Percentiles rank a stretch among this genome's conserved stretches.
Evolutionary conservation across 2,329 filamentous ascomycete species (phyloP).

Genomic region (Penicillium sp.): DNA sequence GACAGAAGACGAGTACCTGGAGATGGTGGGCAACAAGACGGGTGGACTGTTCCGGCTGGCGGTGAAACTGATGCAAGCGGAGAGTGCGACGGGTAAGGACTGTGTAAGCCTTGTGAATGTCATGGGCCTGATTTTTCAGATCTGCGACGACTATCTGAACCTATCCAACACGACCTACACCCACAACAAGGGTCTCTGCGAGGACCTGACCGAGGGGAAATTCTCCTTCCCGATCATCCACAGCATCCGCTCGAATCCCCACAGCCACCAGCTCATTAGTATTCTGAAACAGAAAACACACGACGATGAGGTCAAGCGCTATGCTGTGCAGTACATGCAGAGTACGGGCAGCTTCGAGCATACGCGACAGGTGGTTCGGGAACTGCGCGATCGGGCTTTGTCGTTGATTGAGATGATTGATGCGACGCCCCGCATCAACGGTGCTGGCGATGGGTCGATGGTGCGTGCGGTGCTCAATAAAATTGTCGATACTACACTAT

Average conservation of each 20-base stretch:
- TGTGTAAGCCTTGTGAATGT: constrained; percentile 65
- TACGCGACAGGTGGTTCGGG: constrained; percentile 64
- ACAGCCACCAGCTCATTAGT: constrained; percentile 71
- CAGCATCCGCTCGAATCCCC: constrained; percentile 67
- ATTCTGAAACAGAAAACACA: constrained; percentile 87
- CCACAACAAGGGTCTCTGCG: constrained; percentile 87
- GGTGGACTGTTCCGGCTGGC: constrained; percentile 49
- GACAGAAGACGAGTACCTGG: constrained; percentile 48
- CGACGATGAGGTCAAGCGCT: constrained; percentile 84
- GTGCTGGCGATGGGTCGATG: constrained; percentile 54
- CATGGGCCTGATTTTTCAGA: constrained; percentile 48
- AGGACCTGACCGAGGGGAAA: constrained; percentile 95
- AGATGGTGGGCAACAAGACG: constrained; percentile 52
- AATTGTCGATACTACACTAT: constrained; percentile 51
- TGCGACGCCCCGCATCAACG: constrained; percentile 41
- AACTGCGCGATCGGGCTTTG: constrained; percentile 63
- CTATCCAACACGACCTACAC: constrained; percentile 70
- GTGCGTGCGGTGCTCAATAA: constrained; percentile 67
- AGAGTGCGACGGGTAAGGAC: constrained; percentile 40
- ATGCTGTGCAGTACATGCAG: constrained; percentile 90
- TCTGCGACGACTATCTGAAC: constrained; percentile 79
- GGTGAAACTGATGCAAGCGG: constrained; percentile 47
- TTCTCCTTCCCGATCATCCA: constrained; percentile 96
- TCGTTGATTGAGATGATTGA: constrained; percentile 64
- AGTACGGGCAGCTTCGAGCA: constrained; percentile 86